phyloP scores from a whole-genome alignment of 169 alveolate species.

The Plasmodium coatneyi region DNA sequence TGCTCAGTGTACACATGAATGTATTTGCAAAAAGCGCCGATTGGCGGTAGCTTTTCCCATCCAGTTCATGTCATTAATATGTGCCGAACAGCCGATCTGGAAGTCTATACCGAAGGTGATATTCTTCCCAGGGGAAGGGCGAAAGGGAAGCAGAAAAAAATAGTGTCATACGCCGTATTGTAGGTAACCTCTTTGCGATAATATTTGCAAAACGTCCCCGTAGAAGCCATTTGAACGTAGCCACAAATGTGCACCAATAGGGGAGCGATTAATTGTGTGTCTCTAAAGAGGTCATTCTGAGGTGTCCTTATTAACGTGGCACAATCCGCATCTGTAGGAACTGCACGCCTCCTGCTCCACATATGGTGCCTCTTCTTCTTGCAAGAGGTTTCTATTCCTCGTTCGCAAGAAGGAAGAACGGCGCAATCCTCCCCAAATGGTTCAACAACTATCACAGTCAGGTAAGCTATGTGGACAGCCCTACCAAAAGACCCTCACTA shows the following conservation, averaged over 20 bases:
- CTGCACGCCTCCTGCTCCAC: not conserved
- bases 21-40: not conserved
- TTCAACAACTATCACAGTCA: not conserved
- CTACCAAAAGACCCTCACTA: constrained; percentile 69
- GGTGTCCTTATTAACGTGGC: not conserved
- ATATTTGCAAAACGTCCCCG: not conserved
- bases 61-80: not conserved
- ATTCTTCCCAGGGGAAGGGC: not conserved
- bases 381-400: not conserved
- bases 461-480: constrained; percentile 23
- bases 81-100: not conserved
- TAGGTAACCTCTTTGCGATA: not conserved
- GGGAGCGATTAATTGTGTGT: not conserved
- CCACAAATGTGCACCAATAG: not conserved
- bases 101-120: not conserved
- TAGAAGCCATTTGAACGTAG: not conserved
- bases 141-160: not conserved
- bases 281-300: not conserved
- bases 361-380: not conserved
- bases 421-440: not conserved
- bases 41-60: not conserved
- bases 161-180: not conserved
- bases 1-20: not conserved
- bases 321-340: not conserved
- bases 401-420: not conserved